Conservation (phyloP, 352 stramenopile genomes). For the Ophiocytium majus region DNA sequence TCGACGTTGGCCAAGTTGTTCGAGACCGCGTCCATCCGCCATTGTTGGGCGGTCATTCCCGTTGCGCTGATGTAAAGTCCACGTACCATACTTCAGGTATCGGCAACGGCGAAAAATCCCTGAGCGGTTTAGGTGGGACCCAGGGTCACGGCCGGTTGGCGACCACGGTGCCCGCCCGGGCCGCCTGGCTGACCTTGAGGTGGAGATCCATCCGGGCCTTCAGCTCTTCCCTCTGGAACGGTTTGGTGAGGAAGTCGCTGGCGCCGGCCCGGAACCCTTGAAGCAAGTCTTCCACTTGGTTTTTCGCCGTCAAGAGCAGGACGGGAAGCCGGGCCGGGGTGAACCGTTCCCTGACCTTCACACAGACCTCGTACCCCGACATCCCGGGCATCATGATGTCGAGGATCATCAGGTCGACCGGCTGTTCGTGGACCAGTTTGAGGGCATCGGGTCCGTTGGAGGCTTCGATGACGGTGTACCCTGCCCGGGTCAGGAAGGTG, state of each 20-base stretch:
- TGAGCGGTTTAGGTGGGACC: no score
- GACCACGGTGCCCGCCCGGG: no score
- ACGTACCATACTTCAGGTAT: no score
- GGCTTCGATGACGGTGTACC: neutral
- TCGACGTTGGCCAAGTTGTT: no score
- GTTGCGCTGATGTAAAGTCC: no score
- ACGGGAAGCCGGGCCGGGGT: neutral
- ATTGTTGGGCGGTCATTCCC: no score
- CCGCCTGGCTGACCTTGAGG: no score
- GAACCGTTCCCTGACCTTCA: neutral
- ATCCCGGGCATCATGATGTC: neutral
- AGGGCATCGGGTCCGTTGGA: neutral
- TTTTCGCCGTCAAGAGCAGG: neutral
- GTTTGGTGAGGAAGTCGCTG: slow-evolving; percentile 12
- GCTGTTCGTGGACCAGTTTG: neutral
- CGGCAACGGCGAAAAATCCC: no score
- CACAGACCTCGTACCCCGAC: neutral
- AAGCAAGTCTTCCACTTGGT: neutral
- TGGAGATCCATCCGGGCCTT: no score
- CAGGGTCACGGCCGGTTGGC: no score
- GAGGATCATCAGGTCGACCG: neutral
- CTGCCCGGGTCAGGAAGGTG: neutral
- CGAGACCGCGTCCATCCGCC: no score
- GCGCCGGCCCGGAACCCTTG: neutral
- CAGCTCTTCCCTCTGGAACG: no score